phyloP scores from a whole-genome alignment of 2,329 filamentous ascomycete genomes.

The Cercospora nicotianae region DNA sequence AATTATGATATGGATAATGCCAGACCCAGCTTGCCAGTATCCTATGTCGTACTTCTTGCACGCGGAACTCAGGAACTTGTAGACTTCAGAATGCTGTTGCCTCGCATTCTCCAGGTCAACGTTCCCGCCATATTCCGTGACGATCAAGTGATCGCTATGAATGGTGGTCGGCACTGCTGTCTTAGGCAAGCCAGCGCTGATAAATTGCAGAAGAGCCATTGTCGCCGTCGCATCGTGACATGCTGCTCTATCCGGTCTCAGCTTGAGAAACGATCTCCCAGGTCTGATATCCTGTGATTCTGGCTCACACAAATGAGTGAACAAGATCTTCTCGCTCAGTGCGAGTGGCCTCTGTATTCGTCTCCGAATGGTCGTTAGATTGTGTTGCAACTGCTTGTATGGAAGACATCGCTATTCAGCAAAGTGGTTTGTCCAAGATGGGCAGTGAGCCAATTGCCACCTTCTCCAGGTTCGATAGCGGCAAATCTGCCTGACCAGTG shows the following conservation, averaged over 20 bases:
- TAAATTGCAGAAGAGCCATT: constrained; percentile 99
- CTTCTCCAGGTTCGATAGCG: constrained; percentile 6
- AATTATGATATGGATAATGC: constrained; percentile 98
- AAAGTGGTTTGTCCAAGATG: background rate
- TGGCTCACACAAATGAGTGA: constrained; percentile 96
- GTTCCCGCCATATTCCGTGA: constrained; percentile 85
- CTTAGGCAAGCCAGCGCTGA: constrained; percentile 93
- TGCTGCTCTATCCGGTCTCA: constrained; percentile 93
- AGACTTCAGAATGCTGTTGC: constrained; percentile 64
- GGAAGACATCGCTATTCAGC: constrained; percentile 1
- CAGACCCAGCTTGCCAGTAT: constrained; percentile 97
- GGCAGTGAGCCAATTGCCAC: background rate
- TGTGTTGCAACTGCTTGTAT: constrained; percentile 59
- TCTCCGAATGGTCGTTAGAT: constrained; percentile 81
- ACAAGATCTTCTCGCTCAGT: constrained; percentile 96
- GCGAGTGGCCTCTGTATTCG: constrained; percentile 90
- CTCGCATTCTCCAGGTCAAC: constrained; percentile 85
- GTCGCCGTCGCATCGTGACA: constrained; percentile 99
- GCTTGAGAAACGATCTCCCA: constrained; percentile 89
- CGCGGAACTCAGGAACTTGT: constrained; percentile 88
- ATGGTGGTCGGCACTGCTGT: constrained; percentile 93
- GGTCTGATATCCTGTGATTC: constrained; percentile 94
- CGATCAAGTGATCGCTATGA: constrained; percentile 98
- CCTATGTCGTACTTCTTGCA: constrained; percentile 99
- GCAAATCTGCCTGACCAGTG: background rate